phyloP scores from a whole-genome alignment of 1,139 yeast species.

The Magnusiomyces fungicola region DNA sequence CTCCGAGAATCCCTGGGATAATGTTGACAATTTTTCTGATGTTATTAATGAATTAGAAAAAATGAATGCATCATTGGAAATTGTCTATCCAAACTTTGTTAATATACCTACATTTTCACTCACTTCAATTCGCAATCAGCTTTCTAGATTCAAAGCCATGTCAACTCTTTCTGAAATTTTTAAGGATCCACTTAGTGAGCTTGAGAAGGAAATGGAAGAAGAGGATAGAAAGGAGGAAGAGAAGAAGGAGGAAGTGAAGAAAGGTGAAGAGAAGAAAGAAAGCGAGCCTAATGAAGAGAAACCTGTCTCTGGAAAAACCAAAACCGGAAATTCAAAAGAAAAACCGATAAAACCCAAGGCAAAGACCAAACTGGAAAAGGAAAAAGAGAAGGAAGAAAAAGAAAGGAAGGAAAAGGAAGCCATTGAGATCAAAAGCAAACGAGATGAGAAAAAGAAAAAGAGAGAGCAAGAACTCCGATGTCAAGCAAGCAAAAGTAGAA shows the following conservation, averaged over 20 bases:
- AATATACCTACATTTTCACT: slow-evolving; percentile 53
- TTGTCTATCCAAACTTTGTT: slow-evolving; percentile 35
- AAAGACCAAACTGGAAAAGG: slow-evolving; percentile 1
- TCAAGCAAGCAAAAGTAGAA: slow-evolving; percentile 20
- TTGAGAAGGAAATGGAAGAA: slow-evolving; percentile 7
- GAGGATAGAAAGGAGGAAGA: neutral
- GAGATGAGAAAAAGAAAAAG: neutral
- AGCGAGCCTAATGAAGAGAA: too few species aligned
- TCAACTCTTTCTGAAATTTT: slow-evolving; percentile 57
- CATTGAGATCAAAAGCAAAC: slow-evolving; percentile 32
- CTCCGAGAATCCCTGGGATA: slow-evolving; percentile 27
- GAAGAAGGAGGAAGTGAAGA: neutral
- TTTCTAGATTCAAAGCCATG: slow-evolving; percentile 60
- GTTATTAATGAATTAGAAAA: slow-evolving; percentile 18
- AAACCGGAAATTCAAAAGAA: neutral
- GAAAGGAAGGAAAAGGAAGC: slow-evolving; percentile 5
- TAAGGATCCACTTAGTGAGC: slow-evolving; percentile 26
- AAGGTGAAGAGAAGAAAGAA: neutral
- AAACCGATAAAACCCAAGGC: neutral
- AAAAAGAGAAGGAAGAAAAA: slow-evolving; percentile 1
- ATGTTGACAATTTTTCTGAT: slow-evolving; percentile 25
- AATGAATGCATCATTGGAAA: slow-evolving; percentile 19
- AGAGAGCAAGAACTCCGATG: neutral
- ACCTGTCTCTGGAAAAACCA: too few species aligned
- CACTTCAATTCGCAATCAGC: slow-evolving; percentile 49